A percentile compares a stretch with the other conserved stretches of the same genome.
phyloP scores from a whole-genome alignment of 768 basidiomycete species.

The Scleroderma bovista region DNA sequence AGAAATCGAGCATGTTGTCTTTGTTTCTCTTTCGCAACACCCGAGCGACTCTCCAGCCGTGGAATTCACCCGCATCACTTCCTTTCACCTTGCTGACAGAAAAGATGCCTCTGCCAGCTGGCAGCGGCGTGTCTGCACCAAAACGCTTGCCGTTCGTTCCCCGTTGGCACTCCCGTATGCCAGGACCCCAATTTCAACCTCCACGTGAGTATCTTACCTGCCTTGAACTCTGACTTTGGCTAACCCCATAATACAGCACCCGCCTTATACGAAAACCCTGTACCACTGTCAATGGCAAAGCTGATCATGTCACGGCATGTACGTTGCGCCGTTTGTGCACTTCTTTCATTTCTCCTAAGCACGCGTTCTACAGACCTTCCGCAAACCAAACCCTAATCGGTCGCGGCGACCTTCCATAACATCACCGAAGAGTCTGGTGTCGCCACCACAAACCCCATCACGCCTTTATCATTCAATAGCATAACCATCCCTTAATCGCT shows the following conservation, averaged over 20 bases:
- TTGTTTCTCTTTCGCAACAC: constrained; percentile 2
- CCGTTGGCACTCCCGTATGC: constrained; percentile 17
- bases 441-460: constrained; percentile 30
- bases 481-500: constrained; percentile 17
- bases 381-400: constrained; percentile 25
- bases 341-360: neutral
- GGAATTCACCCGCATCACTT: constrained; percentile 22
- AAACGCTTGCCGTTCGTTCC: constrained; percentile 13
- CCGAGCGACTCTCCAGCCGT: constrained; percentile 19
- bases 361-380: constrained; percentile 25
- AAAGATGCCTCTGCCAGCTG: constrained; percentile 13
- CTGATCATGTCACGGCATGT: constrained; percentile 51
- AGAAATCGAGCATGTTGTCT: constrained; percentile 11
- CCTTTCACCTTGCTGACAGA: constrained; percentile 22
- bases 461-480: constrained; percentile 31
- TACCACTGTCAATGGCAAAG: constrained; percentile 46
- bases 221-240: neutral
- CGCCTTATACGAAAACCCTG: constrained; percentile 37
- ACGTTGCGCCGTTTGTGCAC: constrained; percentile 13
- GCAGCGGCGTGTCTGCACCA: constrained; percentile 3
- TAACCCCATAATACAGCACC: constrained; percentile 30
- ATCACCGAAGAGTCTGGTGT: constrained; percentile 14
- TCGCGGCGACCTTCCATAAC: constrained; percentile 18
- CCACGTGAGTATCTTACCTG: constrained; percentile 21
- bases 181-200: constrained; percentile 24